Evolutionary conservation across 2,329 filamentous ascomycete genomes (phyloP).

Genomic region (Magnaporthiopsis poae): DNA sequence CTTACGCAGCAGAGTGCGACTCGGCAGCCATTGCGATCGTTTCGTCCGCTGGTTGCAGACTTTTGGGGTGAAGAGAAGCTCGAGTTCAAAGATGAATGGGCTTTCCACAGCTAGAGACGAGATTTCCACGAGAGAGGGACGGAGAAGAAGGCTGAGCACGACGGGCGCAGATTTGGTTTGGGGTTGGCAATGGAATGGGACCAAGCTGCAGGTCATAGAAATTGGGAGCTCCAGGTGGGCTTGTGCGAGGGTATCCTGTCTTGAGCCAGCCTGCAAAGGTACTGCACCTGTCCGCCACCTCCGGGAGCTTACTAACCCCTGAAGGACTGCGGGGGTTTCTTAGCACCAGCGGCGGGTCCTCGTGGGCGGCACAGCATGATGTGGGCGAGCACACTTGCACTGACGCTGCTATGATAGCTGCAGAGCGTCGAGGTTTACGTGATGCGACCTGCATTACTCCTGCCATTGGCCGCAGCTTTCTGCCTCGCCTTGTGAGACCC

Average conservation of each 20-base stretch:
- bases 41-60: neutral
- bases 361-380: neutral
- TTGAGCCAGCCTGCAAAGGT: neutral
- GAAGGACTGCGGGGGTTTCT: neutral
- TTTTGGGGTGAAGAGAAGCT: neutral
- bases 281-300: neutral
- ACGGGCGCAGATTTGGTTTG: neutral
- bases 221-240: neutral
- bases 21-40: constrained; percentile 5
- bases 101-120: neutral
- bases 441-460: neutral
- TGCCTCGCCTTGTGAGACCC: neutral
- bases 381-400: neutral
- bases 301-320: neutral
- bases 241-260: neutral
- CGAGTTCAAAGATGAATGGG: neutral
- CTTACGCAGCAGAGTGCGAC: constrained; percentile 8
- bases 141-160: neutral
- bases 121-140: neutral
- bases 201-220: neutral
- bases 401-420: neutral
- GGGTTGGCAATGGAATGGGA: neutral
- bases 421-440: neutral
- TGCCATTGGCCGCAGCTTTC: neutral
- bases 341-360: neutral